Evolutionary conservation across 2,329 filamentous ascomycete species (phyloP), one percentile per base, ranked within the genome.

Genomic region (Fusarium denticulatum): DNA sequence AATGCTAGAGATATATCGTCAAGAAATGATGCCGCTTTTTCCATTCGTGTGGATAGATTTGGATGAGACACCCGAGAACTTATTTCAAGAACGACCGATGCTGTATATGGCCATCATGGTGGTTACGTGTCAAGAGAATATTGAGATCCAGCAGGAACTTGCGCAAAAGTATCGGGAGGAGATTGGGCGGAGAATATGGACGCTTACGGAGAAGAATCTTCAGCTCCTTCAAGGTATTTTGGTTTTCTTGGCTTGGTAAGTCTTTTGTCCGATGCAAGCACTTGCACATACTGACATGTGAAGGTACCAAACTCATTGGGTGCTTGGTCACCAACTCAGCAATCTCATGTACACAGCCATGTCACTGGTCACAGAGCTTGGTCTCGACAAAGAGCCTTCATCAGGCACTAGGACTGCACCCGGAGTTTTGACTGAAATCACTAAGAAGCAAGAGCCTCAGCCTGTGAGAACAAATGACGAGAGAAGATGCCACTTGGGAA

Each of bases 91-190:
- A 13, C 45, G 49, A 0, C 67, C 66, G 1, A 57, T 71, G 53
- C 37, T 71, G 7, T 71, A 69, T 6, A 69, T 71, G 59, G 67
- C 66, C 0, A 60, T 71, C 6, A 69, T 71, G 66, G 60, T 65
- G 4, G 67, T 60, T 9, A 36, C 67, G 1, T 69, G 67, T n/a
- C 67, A 71, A 5, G 50, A 64, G 14, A 30, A 71, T 7, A 20
- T 46, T 5, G 42, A 69, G 5, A 16, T 43, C 1, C 67, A 71
- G 28, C 28, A 39, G 26, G 37, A 58, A n/a, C 66, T 71, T 18
- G 66, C 67, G 22, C 65, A 59, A 3, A 42, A 49, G 4, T 69
- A 47, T 28, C 66, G 65, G 3, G 67, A 69, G 7, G 67, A 71
- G 7, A 18, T 69, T 3, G 60, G 66, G 5, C 42, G 49, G 13